Percentiles rank a stretch among this genome's conserved stretches.
phyloP scores from a whole-genome alignment of 495 filamentous ascomycete species.

The Podospora bellae-mahoneyi region DNA sequence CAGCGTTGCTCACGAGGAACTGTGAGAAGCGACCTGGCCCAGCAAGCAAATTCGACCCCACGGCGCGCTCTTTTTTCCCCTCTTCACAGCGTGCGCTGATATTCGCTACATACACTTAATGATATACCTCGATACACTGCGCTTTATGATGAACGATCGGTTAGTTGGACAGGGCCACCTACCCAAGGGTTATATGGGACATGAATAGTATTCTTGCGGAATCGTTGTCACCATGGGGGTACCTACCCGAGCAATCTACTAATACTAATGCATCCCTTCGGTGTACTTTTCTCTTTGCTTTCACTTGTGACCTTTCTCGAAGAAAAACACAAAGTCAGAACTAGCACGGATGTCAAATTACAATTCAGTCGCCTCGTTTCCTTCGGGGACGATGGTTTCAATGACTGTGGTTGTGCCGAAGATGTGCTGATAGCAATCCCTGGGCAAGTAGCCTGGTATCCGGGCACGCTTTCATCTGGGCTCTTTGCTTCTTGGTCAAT shows the following conservation, averaged over 20 bases:
- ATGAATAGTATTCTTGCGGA: background rate
- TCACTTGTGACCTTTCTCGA: background rate
- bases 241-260: background rate
- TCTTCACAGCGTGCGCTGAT: conserved; percentile 2
- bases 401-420: conserved; percentile 95
- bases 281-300: background rate
- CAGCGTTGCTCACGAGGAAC: conserved; percentile 38
- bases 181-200: background rate
- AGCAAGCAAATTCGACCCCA: conserved; percentile 6
- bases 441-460: conserved; percentile 40
- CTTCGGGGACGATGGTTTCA: conserved; percentile 29
- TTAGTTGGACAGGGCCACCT: background rate
- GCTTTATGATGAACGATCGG: conserved; percentile 17
- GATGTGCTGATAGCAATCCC: conserved; percentile 56
- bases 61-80: conserved; percentile 14
- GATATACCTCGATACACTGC: conserved; percentile 11
- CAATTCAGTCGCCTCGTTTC: conserved; percentile 62
- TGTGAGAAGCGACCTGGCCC: conserved; percentile 30
- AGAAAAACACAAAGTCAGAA: conserved; percentile 7
- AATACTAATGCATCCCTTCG: conserved; percentile 11
- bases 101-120: conserved; percentile 18
- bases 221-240: background rate
- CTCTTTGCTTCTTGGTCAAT: conserved; percentile 10
- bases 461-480: conserved; percentile 33
- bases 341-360: conserved; percentile 99